Conservation (phyloP, 441 rosid species). For the Adansonia rubrostipa region DNA sequence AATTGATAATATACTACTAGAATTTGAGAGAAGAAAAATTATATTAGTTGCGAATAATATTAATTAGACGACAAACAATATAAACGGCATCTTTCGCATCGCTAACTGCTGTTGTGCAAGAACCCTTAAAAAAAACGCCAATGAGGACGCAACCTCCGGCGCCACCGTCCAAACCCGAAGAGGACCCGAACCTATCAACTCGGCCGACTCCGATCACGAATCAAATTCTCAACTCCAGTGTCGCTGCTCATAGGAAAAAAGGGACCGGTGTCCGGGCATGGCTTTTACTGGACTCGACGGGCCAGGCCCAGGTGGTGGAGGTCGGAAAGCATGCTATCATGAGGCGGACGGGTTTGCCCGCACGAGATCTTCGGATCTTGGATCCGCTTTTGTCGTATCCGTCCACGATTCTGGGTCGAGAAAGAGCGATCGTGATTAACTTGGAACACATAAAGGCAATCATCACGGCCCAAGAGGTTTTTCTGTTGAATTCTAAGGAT, state of each 20-base stretch:
- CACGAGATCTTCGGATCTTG: conserved; percentile 82
- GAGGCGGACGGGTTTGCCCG: conserved; percentile 88
- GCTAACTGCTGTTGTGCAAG: too few relatives aligned
- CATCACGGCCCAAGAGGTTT: conserved; percentile 78
- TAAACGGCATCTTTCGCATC: too few relatives aligned
- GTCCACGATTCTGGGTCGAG: conserved; percentile 79
- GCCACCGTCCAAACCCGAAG: conserved; percentile 11
- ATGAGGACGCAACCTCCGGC: neutral
- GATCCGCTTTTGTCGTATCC: conserved; percentile 86
- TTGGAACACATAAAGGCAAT: conserved; percentile 90
- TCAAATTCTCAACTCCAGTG: conserved; percentile 8
- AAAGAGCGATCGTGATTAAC: conserved; percentile 80
- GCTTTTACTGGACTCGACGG: conserved; percentile 62
- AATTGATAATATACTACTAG: too few relatives aligned
- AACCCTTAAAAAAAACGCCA: neutral
- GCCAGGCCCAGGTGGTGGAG: conserved; percentile 55
- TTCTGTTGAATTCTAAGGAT: conserved; percentile 74
- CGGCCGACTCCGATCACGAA: neutral
- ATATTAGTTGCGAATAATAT: too few relatives aligned
- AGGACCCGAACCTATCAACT: neutral
- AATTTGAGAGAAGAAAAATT: too few relatives aligned
- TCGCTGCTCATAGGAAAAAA: conserved; percentile 54
- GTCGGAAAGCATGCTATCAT: conserved; percentile 84
- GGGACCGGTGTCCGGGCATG: conserved; percentile 66
- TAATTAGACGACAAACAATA: too few relatives aligned